Base-by-base conservation (phyloP, 2,329 filamentous ascomycete species). In the Ophiostoma montium region DNA sequence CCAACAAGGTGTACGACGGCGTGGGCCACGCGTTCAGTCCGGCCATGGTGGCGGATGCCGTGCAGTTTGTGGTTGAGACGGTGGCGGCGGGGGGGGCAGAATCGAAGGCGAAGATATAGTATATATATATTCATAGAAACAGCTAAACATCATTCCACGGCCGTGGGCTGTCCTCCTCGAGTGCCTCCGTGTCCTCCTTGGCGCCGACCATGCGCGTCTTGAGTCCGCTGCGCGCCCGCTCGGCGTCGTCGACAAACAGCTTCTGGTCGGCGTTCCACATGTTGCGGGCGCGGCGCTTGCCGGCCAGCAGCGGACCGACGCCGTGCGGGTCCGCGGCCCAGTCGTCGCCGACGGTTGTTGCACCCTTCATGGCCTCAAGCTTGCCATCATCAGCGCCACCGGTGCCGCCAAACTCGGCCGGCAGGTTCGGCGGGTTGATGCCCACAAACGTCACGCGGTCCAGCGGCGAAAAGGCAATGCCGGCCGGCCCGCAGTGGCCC, bases 11-110 rank as follows among this genome's bases (percentile, higher is more conserved):
- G 0, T 89, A 86, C 57, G 70, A 77, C 1, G 80, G 75, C 0
- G 70, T 80, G 1, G 82, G 82, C 0, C 86, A 92, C 61, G 67
- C 70, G n/a, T 87, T 86, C 57, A 80, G 74, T 10, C 62, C 67
- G 1, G 70, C 64, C 6, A 90, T 92, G 86, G 70, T 79, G 27
- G 64, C 66, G 53, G 81, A 84, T 59, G 74, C 84, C 4, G 70
- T 82, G 11, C 63, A 64, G 33, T 90, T 86, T 62, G 62, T 90
- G 32, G 62, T 72, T 15, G 66, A 72, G 35, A 67, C 62, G 7
- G 66, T 76, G 16, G 62, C 58, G 11, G 57, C 23, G 13, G 21
- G 21, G 8, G 11, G 8, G 15, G 15, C 36, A 5, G 59, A 19
- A 57, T 46, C 9, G 44, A 58, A 52, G 53, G 31, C 46, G n/a